Percentiles rank a stretch among this genome's conserved stretches.
Conservation (phyloP, 768 basidiomycete genomes). For the Termitomyces eurrhizus region DNA sequence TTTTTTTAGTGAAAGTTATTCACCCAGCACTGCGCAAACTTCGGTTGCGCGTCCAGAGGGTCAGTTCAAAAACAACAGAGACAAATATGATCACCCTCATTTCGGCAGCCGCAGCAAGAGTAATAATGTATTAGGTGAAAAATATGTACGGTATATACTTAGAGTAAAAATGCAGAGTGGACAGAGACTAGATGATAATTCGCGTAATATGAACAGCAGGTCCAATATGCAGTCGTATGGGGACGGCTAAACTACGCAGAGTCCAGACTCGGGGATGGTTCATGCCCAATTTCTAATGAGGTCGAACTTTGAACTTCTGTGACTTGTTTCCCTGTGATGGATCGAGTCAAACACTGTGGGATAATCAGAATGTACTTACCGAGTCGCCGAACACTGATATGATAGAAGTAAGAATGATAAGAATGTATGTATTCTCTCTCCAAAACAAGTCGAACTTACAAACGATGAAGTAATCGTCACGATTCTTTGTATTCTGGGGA, state of each 20-base stretch:
- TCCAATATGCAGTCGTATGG: neutral
- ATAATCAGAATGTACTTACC: slow-evolving; percentile 8
- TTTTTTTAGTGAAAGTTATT: too few relatives aligned
- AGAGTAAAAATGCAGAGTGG: neutral
- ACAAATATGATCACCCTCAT: neutral
- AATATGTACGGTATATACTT: neutral
- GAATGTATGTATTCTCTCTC: neutral
- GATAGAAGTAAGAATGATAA: neutral
- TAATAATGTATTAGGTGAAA: neutral
- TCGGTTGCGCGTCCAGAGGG: too few relatives aligned
- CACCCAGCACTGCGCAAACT: too few relatives aligned
- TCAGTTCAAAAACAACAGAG: neutral
- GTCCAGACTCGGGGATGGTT: too few relatives aligned
- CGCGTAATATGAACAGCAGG: too few relatives aligned
- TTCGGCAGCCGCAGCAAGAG: neutral
- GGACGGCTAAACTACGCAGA: neutral
- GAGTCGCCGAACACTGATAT: slow-evolving; percentile 27
- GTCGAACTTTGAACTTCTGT: slow-evolving; percentile 19
- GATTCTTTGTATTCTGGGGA: slow-evolving; percentile 10
- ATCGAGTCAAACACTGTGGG: neutral
- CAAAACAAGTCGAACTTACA: slow-evolving; percentile 15
- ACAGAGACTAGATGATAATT: neutral
- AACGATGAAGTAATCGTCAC: slow-evolving; percentile 24
- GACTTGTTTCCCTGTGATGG: slow-evolving; percentile 25
- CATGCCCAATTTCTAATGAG: neutral